phyloP scores from a whole-genome alignment of 768 basidiomycete genomes.

The Lentinula sp. region DNA sequence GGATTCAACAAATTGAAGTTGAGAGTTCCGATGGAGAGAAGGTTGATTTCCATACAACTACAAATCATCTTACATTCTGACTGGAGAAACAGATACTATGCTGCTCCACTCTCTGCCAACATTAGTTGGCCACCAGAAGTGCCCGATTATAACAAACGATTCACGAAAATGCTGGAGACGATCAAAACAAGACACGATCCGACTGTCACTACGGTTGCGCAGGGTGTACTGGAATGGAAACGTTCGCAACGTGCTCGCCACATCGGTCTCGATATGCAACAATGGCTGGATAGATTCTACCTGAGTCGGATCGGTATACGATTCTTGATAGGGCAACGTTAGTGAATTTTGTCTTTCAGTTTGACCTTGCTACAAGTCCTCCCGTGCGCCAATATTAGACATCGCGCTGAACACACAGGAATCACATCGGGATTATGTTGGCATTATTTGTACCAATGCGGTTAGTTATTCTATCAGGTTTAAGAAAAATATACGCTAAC shows the following conservation, averaged over 20 bases:
- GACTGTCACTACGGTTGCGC: conserved; percentile 94
- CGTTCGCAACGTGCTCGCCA: conserved; percentile 57
- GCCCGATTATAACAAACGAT: conserved; percentile 85
- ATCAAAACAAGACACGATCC: conserved; percentile 97
- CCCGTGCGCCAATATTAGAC: conserved; percentile 44
- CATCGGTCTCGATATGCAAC: conserved; percentile 85
- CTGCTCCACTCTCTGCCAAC: conserved; percentile 43
- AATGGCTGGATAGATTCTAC: conserved; percentile 96
- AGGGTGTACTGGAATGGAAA: conserved; percentile 97
- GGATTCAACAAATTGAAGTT: conserved; percentile 56
- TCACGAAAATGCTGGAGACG: conserved; percentile 79
- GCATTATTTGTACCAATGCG: conserved; percentile 93
- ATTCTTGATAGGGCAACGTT: conserved; percentile 94
- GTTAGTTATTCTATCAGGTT: conserved; percentile 34
- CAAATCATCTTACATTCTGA: not conserved
- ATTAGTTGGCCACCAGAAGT: conserved; percentile 88
- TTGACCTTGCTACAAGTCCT: not conserved
- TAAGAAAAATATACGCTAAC: not conserved
- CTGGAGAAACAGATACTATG: conserved; percentile 54
- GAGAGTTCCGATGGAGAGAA: conserved; percentile 78
- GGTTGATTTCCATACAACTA: conserved; percentile 38
- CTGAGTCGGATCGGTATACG: conserved; percentile 94
- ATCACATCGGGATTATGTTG: conserved; percentile 88
- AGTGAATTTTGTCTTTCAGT: conserved; percentile 19
- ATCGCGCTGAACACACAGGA: conserved; percentile 92